These are phyloP conservation scores for Daldinia loculata DNA, from an alignment of 495 filamentous ascomycete species.

Conservation along the genomic window DNA sequence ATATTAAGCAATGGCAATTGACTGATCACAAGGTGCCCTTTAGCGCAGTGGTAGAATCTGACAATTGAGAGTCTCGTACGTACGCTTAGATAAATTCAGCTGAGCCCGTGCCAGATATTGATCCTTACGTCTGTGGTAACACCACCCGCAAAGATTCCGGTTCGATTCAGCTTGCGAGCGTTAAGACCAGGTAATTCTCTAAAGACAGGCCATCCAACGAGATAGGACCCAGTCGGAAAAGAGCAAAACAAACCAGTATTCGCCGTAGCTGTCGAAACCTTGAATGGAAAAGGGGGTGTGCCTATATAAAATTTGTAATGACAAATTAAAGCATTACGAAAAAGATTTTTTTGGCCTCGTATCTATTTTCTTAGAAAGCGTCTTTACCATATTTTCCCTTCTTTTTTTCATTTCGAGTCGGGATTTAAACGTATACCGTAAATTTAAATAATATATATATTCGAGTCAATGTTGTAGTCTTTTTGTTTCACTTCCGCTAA, in stretches of 20 bases:
- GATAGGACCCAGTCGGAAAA: neutral
- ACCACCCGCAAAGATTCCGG: neutral
- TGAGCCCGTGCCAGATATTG: neutral
- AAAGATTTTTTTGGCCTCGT: no score
- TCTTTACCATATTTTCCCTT: no score
- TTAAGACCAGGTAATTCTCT: neutral
- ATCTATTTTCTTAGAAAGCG: no score
- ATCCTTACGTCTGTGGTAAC: neutral
- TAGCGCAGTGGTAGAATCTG: neutral
- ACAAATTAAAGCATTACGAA: no score
- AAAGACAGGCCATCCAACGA: neutral
- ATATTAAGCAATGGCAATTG: no score
- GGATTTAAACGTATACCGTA: no score
- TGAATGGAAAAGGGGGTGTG: neutral
- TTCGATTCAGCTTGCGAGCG: neutral
- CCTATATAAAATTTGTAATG: no score
- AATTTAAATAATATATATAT: no score
- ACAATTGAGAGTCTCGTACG: neutral
- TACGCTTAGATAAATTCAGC: neutral
- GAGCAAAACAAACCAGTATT: neutral
- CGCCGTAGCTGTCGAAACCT: neutral
- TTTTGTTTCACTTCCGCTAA: no score
- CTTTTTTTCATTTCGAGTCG: no score
- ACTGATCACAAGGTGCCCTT: neutral
- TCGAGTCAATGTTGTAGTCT: no score